These are phyloP conservation scores for Neoboletus magnificus DNA, from an alignment of 768 basidiomycete genomes.

Conservation along the genomic window DNA sequence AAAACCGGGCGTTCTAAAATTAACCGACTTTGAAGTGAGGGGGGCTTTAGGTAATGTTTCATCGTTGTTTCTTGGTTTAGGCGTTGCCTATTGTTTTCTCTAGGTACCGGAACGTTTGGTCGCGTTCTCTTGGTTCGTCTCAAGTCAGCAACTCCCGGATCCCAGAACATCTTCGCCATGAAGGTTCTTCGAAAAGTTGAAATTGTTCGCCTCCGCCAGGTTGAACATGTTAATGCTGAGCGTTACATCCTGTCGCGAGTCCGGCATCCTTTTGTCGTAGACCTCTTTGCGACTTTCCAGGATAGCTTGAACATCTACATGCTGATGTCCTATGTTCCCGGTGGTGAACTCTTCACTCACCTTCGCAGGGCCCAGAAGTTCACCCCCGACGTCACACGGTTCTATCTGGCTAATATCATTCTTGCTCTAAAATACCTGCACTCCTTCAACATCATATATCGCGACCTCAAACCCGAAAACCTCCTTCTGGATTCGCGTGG, in stretches of 20 bases:
- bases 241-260: slow-evolving; percentile 89
- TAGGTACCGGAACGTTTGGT: slow-evolving; percentile 96
- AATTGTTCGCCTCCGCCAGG: slow-evolving; percentile 86
- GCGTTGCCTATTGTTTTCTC: slow-evolving; percentile 1
- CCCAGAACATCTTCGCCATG: slow-evolving; percentile 68
- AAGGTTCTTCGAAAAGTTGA: slow-evolving; percentile 86
- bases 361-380: slow-evolving; percentile 92
- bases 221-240: slow-evolving; percentile 97
- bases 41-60: slow-evolving; percentile 63
- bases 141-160: slow-evolving; percentile 44
- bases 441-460: slow-evolving; percentile 96
- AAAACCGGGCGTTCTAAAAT: slow-evolving; percentile 50
- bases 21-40: slow-evolving; percentile 80
- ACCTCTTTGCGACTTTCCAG: slow-evolving; percentile 93
- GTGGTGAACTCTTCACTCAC: slow-evolving; percentile 96
- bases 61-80: background rate
- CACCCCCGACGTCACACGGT: slow-evolving; percentile 95
- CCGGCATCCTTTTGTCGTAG: slow-evolving; percentile 93
- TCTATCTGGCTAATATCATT: slow-evolving; percentile 95
- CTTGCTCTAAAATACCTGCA: slow-evolving; percentile 94
- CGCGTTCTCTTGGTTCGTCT: slow-evolving; percentile 88
- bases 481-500: slow-evolving; percentile 92
- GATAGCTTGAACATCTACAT: slow-evolving; percentile 97
- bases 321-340: slow-evolving; percentile 94
- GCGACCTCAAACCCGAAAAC: slow-evolving; percentile 98